Percentiles rank a stretch among this genome's conserved stretches.
These are phyloP conservation scores for Pelargonium fulgidum DNA, from an alignment of 441 rosid genomes.

Conservation along the genomic window DNA sequence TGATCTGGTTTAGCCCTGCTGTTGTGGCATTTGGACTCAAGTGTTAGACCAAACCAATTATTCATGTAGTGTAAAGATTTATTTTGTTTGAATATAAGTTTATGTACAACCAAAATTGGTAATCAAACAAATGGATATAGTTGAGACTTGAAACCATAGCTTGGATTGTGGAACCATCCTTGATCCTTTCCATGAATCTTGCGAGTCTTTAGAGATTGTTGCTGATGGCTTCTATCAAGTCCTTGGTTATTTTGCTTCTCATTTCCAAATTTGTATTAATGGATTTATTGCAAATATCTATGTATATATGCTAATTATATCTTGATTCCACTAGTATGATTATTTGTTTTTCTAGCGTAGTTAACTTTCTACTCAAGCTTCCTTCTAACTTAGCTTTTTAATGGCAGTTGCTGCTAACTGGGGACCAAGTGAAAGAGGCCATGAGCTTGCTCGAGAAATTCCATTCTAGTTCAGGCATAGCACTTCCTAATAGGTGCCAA, in stretches of 20 bases:
- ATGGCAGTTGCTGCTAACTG: conserved; percentile 56
- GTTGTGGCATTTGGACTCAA: background rate
- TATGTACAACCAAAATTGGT: too few relatives aligned
- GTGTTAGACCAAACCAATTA: too few relatives aligned
- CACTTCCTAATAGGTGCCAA: conserved; percentile 55
- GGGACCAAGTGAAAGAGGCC: conserved; percentile 56
- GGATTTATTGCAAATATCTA: background rate
- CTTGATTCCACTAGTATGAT: background rate
- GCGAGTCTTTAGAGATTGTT: too few relatives aligned
- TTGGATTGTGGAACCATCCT: too few relatives aligned
- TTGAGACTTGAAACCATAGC: too few relatives aligned
- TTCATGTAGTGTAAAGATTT: too few relatives aligned
- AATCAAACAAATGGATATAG: too few relatives aligned
- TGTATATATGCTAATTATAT: background rate
- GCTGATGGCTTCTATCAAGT: background rate
- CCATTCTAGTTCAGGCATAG: conserved; percentile 32
- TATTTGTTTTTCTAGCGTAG: background rate
- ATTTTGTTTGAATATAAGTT: too few relatives aligned
- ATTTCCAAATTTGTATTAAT: background rate
- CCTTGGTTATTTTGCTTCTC: background rate
- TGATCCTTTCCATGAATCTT: too few relatives aligned
- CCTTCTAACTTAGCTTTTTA: background rate
- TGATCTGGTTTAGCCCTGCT: background rate
- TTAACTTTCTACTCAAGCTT: background rate
- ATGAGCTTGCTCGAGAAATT: conserved; percentile 47